Percentiles rank a stretch among this genome's conserved stretches.
Conservation (phyloP, 2,329 filamentous ascomycete species). For the Bipolaris zeicola region DNA sequence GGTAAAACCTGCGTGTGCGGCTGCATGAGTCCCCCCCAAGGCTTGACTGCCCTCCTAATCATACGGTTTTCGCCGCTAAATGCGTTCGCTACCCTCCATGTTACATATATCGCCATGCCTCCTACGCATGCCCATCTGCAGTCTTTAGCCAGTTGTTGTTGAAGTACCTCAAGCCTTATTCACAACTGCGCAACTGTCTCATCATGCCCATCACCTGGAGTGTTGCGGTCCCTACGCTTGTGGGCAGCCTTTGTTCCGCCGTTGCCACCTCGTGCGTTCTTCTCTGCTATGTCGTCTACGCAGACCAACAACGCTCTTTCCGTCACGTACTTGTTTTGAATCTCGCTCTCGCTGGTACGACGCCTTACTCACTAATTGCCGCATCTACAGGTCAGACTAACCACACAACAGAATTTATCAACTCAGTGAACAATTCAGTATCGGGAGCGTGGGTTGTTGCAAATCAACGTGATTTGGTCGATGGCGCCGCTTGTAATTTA, state of each 20-base stretch:
- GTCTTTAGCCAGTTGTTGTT: not conserved
- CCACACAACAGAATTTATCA: conserved; percentile 29
- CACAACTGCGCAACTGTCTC: not conserved
- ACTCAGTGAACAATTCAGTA: conserved; percentile 52
- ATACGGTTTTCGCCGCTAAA: not conserved
- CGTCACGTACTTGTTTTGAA: conserved; percentile 33
- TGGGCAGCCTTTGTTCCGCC: conserved; percentile 30
- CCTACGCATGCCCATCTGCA: too few species aligned
- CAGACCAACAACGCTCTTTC: conserved; percentile 25
- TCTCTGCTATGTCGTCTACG: conserved; percentile 24
- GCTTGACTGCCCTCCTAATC: not conserved
- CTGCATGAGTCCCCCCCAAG: not conserved
- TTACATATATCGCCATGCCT: not conserved
- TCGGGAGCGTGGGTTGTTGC: conserved; percentile 49
- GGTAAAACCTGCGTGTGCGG: not conserved
- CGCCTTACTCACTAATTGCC: not conserved
- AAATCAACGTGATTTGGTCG: conserved; percentile 28
- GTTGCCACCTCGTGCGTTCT: conserved; percentile 25
- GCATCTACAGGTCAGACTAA: not conserved
- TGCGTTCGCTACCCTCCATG: not conserved
- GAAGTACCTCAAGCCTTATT: not conserved
- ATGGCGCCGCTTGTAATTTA: conserved; percentile 46
- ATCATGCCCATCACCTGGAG: conserved; percentile 3
- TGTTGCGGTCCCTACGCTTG: conserved; percentile 26
- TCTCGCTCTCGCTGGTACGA: conserved; percentile 28